Evolutionary conservation across 2,329 filamentous ascomycete species (phyloP).

Genomic region (Trichoderma endophyticum): DNA sequence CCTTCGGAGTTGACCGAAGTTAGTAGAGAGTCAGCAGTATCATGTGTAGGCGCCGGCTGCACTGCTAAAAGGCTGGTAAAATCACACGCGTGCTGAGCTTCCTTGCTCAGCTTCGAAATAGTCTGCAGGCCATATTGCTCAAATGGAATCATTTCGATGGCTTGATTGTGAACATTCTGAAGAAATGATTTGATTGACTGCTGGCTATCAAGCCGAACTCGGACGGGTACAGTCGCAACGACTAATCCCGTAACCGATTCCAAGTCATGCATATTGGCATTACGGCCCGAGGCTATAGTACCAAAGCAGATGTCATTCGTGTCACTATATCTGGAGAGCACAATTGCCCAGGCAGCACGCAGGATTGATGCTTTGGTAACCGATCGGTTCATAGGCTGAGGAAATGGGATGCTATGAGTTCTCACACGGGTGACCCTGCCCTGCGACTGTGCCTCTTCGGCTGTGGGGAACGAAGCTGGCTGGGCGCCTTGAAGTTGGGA

Average conservation of each 20-base stretch:
- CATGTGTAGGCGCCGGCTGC: constrained; percentile 16
- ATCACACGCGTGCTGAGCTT: constrained; percentile 22
- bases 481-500: constrained; percentile 19
- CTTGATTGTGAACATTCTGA: neutral
- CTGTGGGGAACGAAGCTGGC: neutral
- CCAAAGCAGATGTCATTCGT: constrained; percentile 27
- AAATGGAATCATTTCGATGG: constrained; percentile 9
- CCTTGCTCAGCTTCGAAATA: constrained; percentile 20
- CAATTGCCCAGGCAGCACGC: constrained; percentile 28
- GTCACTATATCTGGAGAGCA: constrained; percentile 23
- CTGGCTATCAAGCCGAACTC: constrained; percentile 18
- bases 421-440: neutral
- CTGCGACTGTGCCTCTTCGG: neutral
- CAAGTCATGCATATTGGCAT: constrained; percentile 27
- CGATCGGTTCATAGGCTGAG: neutral
- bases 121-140: constrained; percentile 24
- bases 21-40: neutral
- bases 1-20: neutral
- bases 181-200: constrained; percentile 21
- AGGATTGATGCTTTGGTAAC: constrained; percentile 24
- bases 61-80: constrained; percentile 30
- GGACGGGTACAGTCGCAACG: constrained; percentile 31
- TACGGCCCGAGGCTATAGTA: constrained; percentile 28
- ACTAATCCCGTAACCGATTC: constrained; percentile 29
- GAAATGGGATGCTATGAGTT: neutral